Evolutionary conservation across 2,329 filamentous ascomycete genomes (phyloP), one percentile per base, ranked within the genome.

Genomic region (Fusarium piperis): DNA sequence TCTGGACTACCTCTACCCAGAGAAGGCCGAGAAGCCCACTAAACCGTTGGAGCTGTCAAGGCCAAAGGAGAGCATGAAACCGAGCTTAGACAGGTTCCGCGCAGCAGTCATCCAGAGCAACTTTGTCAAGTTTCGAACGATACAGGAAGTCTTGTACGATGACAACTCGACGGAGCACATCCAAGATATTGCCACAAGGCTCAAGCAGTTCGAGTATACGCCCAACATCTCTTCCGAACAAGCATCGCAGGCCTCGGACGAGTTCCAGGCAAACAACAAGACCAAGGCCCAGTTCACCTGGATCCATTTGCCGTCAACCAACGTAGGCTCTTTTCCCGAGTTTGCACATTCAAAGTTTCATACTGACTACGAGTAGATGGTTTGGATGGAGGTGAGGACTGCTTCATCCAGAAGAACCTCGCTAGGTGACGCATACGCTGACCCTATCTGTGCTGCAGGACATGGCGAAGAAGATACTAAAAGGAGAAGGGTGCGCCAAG

Each of bases 1-100:
- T 6, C n/a, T 52, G 0, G 18, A 23, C 26, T 35, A 20, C 1
- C n/a, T 52, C n/a, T 35, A 32, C 7, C 12, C 13, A 18, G 46
- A 51, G n/a, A 52, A 35, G 8, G 12, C 0, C 4, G 2, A 30
- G 12, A 32, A 15, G 12, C n/a, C 26, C 2, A 5, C 7, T 12
- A 15, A 2, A 13, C n/a, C n/a, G 2, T 33, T 30, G 2, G n/a
- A 33, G 1, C 1, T 52, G 0, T 52, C 48, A 1, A 23, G 10
- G 11, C 48, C 48, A 32, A 2, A 3, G 0, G 0, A 9, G 48
- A 0, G 18, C 9, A 52, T 52, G 48, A 0, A 0, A 9, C 1
- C 16, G 9, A 52, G 48, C 30, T 5, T 52, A 1, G 6, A 10
- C 0, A 5, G 0, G 0, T 52, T 52, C 2, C 28, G 6, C 8